A percentile compares a stretch with the other conserved stretches of the same genome.
phyloP scores from a whole-genome alignment of 495 filamentous ascomycete species.

The Hypoxylon trugodes region DNA sequence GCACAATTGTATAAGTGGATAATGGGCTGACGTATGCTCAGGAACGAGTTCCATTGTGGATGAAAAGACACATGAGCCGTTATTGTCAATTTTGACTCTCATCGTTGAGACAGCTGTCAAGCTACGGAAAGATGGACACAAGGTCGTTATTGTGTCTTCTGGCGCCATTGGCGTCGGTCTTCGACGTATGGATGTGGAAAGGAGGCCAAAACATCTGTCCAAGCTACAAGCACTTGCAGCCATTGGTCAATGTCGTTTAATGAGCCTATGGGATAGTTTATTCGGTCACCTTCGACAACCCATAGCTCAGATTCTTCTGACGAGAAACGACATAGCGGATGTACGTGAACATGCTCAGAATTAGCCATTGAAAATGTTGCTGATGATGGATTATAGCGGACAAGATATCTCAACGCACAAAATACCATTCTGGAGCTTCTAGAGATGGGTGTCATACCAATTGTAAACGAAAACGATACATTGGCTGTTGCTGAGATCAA shows the following conservation, averaged over 20 bases:
- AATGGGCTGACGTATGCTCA: constrained; percentile 47
- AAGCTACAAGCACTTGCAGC: constrained; percentile 92
- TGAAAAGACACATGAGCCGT: constrained; percentile 96
- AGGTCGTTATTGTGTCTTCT: constrained; percentile 93
- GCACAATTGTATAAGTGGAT: not conserved
- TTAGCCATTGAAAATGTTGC: not conserved
- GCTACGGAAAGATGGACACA: constrained; percentile 88
- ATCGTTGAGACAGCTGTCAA: constrained; percentile 93
- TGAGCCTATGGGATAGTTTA: constrained; percentile 93
- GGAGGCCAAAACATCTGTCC: constrained; percentile 86
- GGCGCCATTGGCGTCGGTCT: constrained; percentile 95
- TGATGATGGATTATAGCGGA: constrained; percentile 62
- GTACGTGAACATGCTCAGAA: constrained; percentile 55
- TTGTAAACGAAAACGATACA: constrained; percentile 99
- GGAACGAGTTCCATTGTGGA: constrained; percentile 98
- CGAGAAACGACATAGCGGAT: constrained; percentile 97
- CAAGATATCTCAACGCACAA: constrained; percentile 94
- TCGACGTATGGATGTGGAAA: constrained; percentile 86
- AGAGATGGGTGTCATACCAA: constrained; percentile 95
- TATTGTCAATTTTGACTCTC: constrained; percentile 84
- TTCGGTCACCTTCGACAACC: constrained; percentile 88
- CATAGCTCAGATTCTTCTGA: constrained; percentile 92
- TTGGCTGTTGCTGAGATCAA: constrained; percentile 97
- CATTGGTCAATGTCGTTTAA: constrained; percentile 93
- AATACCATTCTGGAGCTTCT: constrained; percentile 91